phyloP scores from a whole-genome alignment of 129 eudicot species.

The Deinandra increscens region DNA sequence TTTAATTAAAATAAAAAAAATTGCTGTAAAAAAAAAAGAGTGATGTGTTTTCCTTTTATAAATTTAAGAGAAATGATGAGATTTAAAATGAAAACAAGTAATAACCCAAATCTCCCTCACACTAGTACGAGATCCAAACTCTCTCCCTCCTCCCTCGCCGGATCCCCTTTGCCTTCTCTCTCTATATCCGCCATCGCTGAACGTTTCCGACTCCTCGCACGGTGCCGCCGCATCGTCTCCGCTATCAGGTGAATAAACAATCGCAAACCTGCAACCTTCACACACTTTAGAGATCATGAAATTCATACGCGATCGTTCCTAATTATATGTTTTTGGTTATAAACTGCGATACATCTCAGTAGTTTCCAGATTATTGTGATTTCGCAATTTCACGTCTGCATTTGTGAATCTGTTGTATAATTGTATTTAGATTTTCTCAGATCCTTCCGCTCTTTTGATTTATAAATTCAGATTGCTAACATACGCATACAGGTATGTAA shows the following conservation, averaged over 20 bases:
- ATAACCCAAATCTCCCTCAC: not conserved
- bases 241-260: not conserved
- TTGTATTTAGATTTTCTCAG: not conserved
- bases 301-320: not conserved
- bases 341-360: not conserved
- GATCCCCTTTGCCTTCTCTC: constrained; percentile 9
- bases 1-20: no score
- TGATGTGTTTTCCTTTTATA: no score
- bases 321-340: not conserved
- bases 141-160: constrained; percentile 1
- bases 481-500: not conserved
- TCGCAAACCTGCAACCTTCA: constrained; percentile 11
- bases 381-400: not conserved
- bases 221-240: constrained; percentile 1
- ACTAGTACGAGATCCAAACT: not conserved
- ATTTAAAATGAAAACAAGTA: no score
- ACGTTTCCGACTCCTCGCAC: not conserved
- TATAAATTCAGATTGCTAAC: not conserved
- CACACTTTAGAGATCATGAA: not conserved
- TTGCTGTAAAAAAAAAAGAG: no score
- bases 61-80: no score
- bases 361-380: not conserved
- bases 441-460: not conserved
- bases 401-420: constrained; percentile 7
- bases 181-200: not conserved